Evolutionary conservation across 768 basidiomycete genomes (phyloP).

Genomic region (Dictyophora rubrovolvata): DNA sequence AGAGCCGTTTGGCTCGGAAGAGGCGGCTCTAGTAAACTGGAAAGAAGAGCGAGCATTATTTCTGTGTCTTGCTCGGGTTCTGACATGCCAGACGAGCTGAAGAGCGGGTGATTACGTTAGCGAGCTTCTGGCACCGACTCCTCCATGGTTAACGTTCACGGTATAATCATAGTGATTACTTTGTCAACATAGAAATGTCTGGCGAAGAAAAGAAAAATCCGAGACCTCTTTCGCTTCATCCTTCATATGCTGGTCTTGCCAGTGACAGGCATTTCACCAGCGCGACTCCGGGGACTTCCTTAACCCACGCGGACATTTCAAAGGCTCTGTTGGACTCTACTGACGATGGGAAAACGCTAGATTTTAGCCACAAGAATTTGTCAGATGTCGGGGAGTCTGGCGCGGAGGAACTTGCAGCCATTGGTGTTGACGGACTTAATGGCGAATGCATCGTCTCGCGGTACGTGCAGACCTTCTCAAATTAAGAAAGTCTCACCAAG

Average conservation of each 20-base stretch:
- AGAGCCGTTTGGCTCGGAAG: conserved; percentile 31
- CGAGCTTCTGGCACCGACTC: not conserved
- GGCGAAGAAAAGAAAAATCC: not conserved
- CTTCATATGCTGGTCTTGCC: not conserved
- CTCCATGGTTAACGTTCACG: not conserved
- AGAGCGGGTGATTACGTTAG: not conserved
- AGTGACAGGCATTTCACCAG: conserved; percentile 5
- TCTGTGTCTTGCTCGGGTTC: conserved; percentile 44
- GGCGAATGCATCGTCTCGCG: conserved; percentile 49
- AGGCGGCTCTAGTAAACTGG: conserved; percentile 38
- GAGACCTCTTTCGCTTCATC: not conserved
- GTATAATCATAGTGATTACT: too few relatives aligned
- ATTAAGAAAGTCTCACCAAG: conserved; percentile 1
- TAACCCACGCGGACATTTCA: conserved; percentile 48
- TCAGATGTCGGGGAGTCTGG: conserved; percentile 66
- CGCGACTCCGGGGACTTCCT: conserved; percentile 21
- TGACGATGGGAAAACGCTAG: conserved; percentile 76
- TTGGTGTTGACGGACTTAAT: conserved; percentile 36
- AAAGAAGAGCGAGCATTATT: conserved; percentile 54
- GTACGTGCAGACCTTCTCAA: conserved; percentile 28
- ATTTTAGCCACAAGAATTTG: conserved; percentile 71
- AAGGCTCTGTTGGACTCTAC: conserved; percentile 57
- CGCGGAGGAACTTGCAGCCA: conserved; percentile 64
- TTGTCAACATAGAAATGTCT: not conserved
- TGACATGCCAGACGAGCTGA: not conserved